Evolutionary conservation across 2,329 filamentous ascomycete species (phyloP), one percentile per base, ranked within the genome.

Genomic region (Leptographium flavum): DNA sequence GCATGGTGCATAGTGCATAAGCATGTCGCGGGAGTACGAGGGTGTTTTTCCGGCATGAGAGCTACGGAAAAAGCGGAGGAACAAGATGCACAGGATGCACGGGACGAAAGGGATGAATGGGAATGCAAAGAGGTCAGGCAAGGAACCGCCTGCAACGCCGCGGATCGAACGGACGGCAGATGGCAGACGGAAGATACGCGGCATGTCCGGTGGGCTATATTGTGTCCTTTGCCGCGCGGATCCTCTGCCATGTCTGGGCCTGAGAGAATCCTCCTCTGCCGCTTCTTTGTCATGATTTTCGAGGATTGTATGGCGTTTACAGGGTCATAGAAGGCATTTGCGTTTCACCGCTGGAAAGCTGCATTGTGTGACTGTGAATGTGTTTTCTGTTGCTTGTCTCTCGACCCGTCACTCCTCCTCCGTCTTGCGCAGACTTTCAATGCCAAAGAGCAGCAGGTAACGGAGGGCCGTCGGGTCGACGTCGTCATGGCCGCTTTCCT

Each of bases 351-450:
- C n/a, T 17, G 22, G 8, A 7, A 28, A 28, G n/a, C 21, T 10
- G 14, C 9, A 17, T 22, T 22, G 21, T 21, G 5, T 15, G 14
- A 6, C 7, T 30, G n/a, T 10, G 17, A 17, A 13, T 35, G 25
- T 35, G 30, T 22, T 23, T 33, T 22, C n/a, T 25, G 37, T 17
- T 21, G 15, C 8, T 8, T 9, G 32, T 32, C 42, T 9, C 15
- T 23, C 22, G 3, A 46, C 40, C n/a, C 35, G 35, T 3, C 41
- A 53, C 21, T 55, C 63, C 10, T 60, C 61, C 32, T 48, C 55
- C 5, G 58, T 57, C 54, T 74, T 74, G 39, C 71, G 65, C 51
- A 74, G 53, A 33, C 60, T 64, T 52, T 71, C 70, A 1, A 62
- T 63, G 15, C 59, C 66, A 46, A 71, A 71, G 28, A 74, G 50